Conservation (phyloP, 176 grass and related monocot species). For the Themeda triandra region DNA sequence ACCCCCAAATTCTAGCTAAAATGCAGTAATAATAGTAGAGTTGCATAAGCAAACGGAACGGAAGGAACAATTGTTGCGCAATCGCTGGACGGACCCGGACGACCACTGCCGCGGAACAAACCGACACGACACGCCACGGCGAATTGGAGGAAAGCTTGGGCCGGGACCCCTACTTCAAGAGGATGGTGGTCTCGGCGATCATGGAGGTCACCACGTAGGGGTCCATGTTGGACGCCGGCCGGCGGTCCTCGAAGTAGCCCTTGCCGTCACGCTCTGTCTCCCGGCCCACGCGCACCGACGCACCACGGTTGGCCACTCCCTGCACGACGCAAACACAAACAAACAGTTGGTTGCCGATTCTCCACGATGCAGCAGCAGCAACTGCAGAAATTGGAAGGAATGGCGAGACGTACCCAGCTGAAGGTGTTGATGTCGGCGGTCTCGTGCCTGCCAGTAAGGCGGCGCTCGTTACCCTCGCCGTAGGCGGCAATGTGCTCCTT, state of each 20-base stretch:
- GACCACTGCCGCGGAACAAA: neutral
- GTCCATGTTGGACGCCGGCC: constrained; percentile 92
- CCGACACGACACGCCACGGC: neutral
- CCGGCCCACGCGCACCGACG: constrained; percentile 74
- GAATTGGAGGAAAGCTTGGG: neutral
- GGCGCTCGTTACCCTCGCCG: constrained; percentile 83
- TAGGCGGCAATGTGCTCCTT: constrained; percentile 80
- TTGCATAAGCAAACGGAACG: neutral
- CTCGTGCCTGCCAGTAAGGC: constrained; percentile 85
- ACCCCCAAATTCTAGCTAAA: constrained; percentile 28
- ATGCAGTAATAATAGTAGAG: neutral
- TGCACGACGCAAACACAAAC: neutral
- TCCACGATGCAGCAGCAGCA: too few relatives aligned
- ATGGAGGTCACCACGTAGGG: constrained; percentile 77
- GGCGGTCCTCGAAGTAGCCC: constrained; percentile 87
- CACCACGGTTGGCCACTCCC: constrained; percentile 77
- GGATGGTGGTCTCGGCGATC: constrained; percentile 76
- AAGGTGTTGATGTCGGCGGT: constrained; percentile 94
- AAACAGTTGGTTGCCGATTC: too few relatives aligned
- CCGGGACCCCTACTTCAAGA: constrained; percentile 35
- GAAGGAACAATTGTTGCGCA: neutral
- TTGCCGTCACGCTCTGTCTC: constrained; percentile 74
- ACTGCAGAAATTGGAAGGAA: too few relatives aligned
- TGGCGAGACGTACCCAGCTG: too few relatives aligned
- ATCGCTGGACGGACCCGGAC: neutral